Evolutionary conservation across 371 early-diverging fungal species (phyloP).

Genomic region (Mortierella sp.): DNA sequence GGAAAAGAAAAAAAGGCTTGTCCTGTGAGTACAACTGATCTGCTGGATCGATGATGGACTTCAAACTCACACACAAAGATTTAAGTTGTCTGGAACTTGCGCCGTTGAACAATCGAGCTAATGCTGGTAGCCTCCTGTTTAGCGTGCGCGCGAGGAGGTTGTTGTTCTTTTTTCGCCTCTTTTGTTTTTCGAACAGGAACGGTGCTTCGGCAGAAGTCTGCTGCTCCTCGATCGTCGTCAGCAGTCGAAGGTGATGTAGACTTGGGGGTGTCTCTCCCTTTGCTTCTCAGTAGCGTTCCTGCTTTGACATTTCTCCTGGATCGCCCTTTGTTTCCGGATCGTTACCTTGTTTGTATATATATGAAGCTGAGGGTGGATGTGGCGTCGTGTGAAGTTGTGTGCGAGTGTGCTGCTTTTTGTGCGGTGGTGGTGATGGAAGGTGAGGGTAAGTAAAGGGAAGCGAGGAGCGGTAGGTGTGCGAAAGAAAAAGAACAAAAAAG

Average conservation of each 20-base stretch:
- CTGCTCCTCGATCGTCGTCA: neutral
- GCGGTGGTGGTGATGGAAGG: neutral
- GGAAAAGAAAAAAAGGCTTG: neutral
- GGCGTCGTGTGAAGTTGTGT: neutral
- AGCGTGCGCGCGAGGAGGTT: neutral
- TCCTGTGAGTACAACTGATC: neutral
- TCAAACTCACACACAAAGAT: neutral
- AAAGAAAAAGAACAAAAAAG: conserved; percentile 11
- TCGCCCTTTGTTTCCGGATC: neutral
- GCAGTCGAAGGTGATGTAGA: neutral
- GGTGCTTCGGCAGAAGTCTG: neutral
- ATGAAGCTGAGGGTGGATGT: neutral
- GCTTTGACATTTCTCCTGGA: neutral
- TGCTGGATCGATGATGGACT: conserved; percentile 4
- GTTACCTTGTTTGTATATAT: conserved; percentile 12
- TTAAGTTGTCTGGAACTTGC: neutral
- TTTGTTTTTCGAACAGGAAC: neutral
- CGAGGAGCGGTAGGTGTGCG: neutral
- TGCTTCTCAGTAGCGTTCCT: neutral
- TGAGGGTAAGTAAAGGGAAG: neutral
- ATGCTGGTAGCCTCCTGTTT: neutral
- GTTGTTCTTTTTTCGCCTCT: neutral
- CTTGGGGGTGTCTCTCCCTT: neutral
- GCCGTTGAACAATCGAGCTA: neutral
- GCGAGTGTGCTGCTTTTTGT: neutral